Evolutionary conservation across 2,329 filamentous ascomycete species (phyloP).

Genomic region (Nemania serpens): DNA sequence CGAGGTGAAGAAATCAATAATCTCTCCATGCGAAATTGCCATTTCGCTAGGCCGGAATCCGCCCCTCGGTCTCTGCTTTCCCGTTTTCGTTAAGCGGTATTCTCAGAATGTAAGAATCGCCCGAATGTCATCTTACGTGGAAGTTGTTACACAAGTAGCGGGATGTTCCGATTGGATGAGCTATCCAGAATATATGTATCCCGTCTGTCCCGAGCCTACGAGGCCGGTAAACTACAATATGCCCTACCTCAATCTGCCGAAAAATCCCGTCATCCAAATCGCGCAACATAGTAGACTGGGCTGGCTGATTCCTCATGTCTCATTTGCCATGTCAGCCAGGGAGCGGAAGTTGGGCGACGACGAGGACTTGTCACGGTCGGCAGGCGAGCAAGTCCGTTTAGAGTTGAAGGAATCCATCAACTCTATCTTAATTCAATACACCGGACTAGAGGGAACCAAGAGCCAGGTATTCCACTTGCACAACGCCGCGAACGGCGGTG

Average conservation of each 20-base stretch:
- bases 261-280: slow-evolving; percentile 16
- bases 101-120: slow-evolving; percentile 46
- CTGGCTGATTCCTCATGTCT: slow-evolving; percentile 6
- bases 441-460: no score
- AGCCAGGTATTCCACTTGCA: no score
- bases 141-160: slow-evolving; percentile 45
- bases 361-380: slow-evolving; percentile 16
- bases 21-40: slow-evolving; percentile 46
- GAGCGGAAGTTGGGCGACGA: neutral
- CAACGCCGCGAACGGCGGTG: no score
- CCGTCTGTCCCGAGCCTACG: neutral
- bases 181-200: slow-evolving; percentile 22
- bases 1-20: neutral
- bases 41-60: slow-evolving; percentile 43
- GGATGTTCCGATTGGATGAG: slow-evolving; percentile 27
- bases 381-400: slow-evolving; percentile 42
- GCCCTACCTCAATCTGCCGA: slow-evolving; percentile 25
- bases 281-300: slow-evolving; percentile 4
- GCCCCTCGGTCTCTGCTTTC: slow-evolving; percentile 45
- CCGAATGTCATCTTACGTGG: slow-evolving; percentile 50
- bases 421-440: no score
- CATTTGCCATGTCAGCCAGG: slow-evolving; percentile 28
- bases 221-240: slow-evolving; percentile 21
- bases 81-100: slow-evolving; percentile 43
- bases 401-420: slow-evolving; percentile 49